A percentile compares a stretch with the other conserved stretches of the same genome.
Evolutionary conservation across 257 asterid species (phyloP).

Genomic region (Rhazya stricta): DNA sequence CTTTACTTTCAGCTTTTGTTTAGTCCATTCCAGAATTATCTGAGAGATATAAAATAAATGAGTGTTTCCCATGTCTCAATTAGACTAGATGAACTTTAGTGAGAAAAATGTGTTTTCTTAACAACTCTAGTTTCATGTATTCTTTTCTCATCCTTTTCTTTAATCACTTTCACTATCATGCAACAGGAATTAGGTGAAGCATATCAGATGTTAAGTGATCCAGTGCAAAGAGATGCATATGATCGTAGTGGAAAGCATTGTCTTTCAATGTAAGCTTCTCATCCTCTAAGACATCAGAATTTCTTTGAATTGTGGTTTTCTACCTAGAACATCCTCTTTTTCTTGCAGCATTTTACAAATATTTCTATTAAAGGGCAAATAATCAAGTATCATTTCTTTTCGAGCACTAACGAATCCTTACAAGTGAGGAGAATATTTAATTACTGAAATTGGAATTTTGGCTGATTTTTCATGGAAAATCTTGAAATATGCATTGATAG

Average conservation of each 20-base stretch:
- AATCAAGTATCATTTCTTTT: neutral
- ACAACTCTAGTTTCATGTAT: neutral
- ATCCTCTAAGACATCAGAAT: neutral
- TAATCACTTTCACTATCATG: neutral
- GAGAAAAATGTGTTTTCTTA: neutral
- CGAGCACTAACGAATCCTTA: neutral
- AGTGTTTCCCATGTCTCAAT: neutral
- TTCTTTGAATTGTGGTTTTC: neutral
- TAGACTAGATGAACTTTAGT: neutral
- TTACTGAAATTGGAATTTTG: neutral
- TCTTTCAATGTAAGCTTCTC: slow-evolving; percentile 52
- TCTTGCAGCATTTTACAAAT: neutral
- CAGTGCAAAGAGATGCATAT: slow-evolving; percentile 65
- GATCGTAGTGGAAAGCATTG: slow-evolving; percentile 73
- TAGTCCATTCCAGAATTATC: neutral
- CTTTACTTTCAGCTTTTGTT: neutral
- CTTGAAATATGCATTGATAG: neutral
- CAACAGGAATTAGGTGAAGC: slow-evolving; percentile 83
- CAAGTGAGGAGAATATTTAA: neutral
- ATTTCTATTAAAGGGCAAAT: neutral
- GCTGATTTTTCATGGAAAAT: neutral
- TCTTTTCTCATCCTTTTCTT: neutral
- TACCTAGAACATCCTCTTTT: neutral
- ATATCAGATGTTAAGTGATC: slow-evolving; percentile 85
- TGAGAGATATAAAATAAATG: too few species aligned